Conservation (phyloP, 371 early-diverging fungal genomes). For the Mortierella sp. region DNA sequence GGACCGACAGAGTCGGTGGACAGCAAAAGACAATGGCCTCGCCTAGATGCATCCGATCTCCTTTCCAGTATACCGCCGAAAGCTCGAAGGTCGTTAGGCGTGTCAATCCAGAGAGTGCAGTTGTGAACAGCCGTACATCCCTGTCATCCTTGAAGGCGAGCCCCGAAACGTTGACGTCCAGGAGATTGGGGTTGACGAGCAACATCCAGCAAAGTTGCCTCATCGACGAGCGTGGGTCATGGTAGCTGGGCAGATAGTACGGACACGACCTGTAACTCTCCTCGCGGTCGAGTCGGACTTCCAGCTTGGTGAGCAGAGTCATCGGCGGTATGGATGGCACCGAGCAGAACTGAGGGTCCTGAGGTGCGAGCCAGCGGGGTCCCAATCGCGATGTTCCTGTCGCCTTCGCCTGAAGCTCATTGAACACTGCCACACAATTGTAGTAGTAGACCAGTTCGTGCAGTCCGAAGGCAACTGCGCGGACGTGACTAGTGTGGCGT, state of each 20-base stretch:
- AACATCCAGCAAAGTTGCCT: neutral
- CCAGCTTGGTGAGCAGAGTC: neutral
- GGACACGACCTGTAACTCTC: neutral
- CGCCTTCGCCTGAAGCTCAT: neutral
- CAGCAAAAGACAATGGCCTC: neutral
- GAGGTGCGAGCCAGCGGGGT: neutral
- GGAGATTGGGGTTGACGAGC: neutral
- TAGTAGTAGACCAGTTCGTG: neutral
- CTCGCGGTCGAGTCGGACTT: neutral
- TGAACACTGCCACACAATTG: neutral
- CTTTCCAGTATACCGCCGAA: neutral
- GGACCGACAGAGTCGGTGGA: neutral
- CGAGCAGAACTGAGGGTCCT: neutral
- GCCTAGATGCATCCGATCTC: neutral
- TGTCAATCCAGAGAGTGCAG: neutral
- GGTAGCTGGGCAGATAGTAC: neutral
- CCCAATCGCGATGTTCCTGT: neutral
- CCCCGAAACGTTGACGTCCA: neutral
- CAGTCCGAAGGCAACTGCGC: neutral
- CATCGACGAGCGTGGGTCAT: neutral
- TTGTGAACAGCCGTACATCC: neutral
- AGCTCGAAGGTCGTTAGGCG: neutral
- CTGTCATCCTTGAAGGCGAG: neutral
- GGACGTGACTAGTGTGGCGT: neutral
- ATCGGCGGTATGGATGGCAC: neutral